Evolutionary conservation across 352 stramenopile genomes (phyloP).

Genomic region (Pythium angustatum): DNA sequence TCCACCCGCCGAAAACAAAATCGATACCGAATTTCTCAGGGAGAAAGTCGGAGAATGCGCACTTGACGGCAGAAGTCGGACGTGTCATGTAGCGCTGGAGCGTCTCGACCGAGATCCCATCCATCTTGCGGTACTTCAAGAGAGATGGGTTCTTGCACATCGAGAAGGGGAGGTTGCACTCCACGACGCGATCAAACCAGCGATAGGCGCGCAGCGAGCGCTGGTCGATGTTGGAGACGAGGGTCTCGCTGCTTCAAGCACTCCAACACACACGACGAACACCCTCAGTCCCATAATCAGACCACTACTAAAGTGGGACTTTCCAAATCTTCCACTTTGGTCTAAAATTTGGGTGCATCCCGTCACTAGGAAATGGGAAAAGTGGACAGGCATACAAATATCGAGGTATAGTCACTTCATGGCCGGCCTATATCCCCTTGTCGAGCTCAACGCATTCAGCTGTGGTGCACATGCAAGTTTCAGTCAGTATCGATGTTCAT

Average conservation of each 20-base stretch:
- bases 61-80: neutral
- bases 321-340: too few species aligned
- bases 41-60: constrained; percentile 1
- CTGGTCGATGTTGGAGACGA: neutral
- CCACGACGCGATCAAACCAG: constrained; percentile 4
- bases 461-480: too few species aligned
- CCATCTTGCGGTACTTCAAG: constrained; percentile 9
- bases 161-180: constrained; percentile 10
- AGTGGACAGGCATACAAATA: too few species aligned
- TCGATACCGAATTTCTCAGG: constrained; percentile 13
- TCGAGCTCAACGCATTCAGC: too few species aligned
- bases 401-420: too few species aligned
- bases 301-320: too few species aligned
- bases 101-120: constrained; percentile 4
- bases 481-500: too few species aligned
- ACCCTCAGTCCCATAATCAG: too few species aligned
- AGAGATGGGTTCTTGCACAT: constrained; percentile 3
- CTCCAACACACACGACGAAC: too few species aligned
- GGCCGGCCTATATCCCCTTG: too few species aligned
- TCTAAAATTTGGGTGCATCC: too few species aligned
- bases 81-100: neutral
- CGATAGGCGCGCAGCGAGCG: neutral
- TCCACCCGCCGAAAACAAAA: constrained; percentile 18
- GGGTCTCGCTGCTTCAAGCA: neutral
- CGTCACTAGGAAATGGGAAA: too few species aligned